A percentile compares a stretch with the other conserved stretches of the same genome.
Conservation (phyloP, 495 filamentous ascomycete species). For the Trichocladium antarcticum region DNA sequence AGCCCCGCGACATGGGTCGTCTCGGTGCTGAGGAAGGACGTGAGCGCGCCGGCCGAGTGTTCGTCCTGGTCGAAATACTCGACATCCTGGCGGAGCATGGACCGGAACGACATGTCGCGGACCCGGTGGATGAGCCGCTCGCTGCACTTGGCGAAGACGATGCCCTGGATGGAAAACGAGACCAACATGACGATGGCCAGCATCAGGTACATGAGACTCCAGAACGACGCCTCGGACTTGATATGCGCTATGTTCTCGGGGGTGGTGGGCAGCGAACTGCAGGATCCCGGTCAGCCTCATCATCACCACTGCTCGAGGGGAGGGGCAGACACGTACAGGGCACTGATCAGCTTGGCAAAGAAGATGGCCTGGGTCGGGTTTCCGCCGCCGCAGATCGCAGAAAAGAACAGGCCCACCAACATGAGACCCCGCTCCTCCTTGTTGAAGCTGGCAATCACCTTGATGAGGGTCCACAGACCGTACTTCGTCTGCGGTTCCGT, state of each 20-base stretch:
- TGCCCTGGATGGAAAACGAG: slow-evolving; percentile 54
- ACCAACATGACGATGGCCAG: slow-evolving; percentile 71
- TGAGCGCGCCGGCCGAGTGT: slow-evolving; percentile 73
- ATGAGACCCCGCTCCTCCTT: slow-evolving; percentile 59
- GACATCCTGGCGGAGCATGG: slow-evolving; percentile 85
- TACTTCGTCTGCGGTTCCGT: slow-evolving; percentile 46
- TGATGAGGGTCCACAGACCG: slow-evolving; percentile 69
- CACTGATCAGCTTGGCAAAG: slow-evolving; percentile 75
- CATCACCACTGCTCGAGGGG: neutral
- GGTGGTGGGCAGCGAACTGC: slow-evolving; percentile 29
- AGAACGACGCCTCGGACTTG: slow-evolving; percentile 67
- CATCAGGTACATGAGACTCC: slow-evolving; percentile 90
- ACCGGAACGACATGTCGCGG: slow-evolving; percentile 66
- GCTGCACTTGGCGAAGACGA: slow-evolving; percentile 68
- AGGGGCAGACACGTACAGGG: slow-evolving; percentile 23
- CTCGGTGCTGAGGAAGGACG: slow-evolving; percentile 75
- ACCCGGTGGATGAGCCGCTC: slow-evolving; percentile 70
- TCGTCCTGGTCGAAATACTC: slow-evolving; percentile 75
- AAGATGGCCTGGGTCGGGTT: slow-evolving; percentile 84
- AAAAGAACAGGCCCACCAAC: slow-evolving; percentile 64
- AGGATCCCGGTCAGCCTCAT: slow-evolving; percentile 12
- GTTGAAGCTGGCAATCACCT: slow-evolving; percentile 77
- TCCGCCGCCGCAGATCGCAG: slow-evolving; percentile 69
- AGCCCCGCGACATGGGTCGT: slow-evolving; percentile 76
- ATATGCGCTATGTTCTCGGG: slow-evolving; percentile 32